Base-by-base conservation (phyloP, 768 basidiomycete species). In the Postia placenta region DNA sequence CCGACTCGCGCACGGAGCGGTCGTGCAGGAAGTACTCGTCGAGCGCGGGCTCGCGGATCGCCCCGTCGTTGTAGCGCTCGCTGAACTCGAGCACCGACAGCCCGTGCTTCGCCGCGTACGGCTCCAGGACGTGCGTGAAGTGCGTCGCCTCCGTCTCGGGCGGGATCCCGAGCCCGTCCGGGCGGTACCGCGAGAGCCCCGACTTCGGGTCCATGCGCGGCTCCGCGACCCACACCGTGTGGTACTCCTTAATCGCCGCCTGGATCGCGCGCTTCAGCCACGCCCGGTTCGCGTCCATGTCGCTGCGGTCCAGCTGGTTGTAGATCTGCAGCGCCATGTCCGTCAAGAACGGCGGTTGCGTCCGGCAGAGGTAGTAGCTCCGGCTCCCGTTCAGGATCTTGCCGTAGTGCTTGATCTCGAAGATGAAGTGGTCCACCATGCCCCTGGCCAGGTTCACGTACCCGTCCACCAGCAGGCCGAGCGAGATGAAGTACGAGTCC, bases 21-120 rank as follows among this genome's bases (percentile, higher is more conserved):
- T 97, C 95, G 67, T 96, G 95, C 53, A 95, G 66, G 75, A 99
- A 97, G 73, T 97, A 99, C 60, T 94, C 95, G 67, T 99, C 95
- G 2, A 99, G 79, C 48, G 70, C 79, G 4, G 93, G 93, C 66
- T 95, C 93, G 56, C 81, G 75, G 61, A 98, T 70, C 28, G 76
- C 64, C 11, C 87, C 88, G 37, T 86, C 80, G 66, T 93, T 96
- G 73, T 98, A 99, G 62, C 86, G 85, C 68, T 97, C 92, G 66
- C 87, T 94, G 69, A 96, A 99, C 70, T 99, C 96, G 60, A 91
- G 79, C 50, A 98, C 83, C 9, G 90, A 92, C 36, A 99, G 75
- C 4, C 95, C 92, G 55, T 93, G 85, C 69, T 95, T 94, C 46
- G 74, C 75, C 27, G 96, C 96, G 62, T 80, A 98, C 2, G 96